Conservation (phyloP, 1,139 yeast genomes). For the Blastobotrys elegans region DNA sequence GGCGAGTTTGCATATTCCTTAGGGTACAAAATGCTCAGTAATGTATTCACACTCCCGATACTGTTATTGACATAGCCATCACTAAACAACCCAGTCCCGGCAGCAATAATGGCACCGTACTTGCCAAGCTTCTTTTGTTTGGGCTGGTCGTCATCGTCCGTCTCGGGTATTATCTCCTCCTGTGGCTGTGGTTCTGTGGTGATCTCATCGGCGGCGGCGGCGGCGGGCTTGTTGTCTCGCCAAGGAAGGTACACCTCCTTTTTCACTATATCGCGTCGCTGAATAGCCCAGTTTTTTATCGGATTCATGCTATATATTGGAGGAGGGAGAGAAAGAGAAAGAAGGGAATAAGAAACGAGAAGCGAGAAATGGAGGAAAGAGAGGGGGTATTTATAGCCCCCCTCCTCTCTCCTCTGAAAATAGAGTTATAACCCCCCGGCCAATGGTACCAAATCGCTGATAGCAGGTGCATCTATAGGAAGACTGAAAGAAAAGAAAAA, state of each 20-base stretch:
- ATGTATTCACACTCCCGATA: slow-evolving; percentile 68
- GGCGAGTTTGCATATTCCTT: slow-evolving; percentile 51
- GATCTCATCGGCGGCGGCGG: background rate
- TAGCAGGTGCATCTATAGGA: too few species aligned
- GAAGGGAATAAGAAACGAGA: background rate
- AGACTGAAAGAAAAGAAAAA: too few species aligned
- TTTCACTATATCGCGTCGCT: slow-evolving; percentile 2
- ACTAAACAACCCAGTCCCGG: slow-evolving; percentile 88
- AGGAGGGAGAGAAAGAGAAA: background rate
- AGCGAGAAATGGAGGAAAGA: background rate
- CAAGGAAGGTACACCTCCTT: slow-evolving; percentile 9
- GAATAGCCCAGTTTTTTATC: slow-evolving; percentile 4
- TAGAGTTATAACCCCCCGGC: too few species aligned
- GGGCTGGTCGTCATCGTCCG: background rate
- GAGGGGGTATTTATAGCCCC: background rate
- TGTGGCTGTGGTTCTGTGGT: background rate
- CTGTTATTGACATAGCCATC: slow-evolving; percentile 90
- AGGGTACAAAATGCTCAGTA: slow-evolving; percentile 62
- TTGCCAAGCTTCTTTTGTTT: slow-evolving; percentile 18
- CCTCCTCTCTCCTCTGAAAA: too few species aligned
- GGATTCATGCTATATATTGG: background rate
- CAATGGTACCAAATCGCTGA: too few species aligned
- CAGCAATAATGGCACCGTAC: slow-evolving; percentile 73
- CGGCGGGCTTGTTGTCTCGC: background rate
- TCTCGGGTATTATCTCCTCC: background rate